A percentile compares a stretch with the other conserved stretches of the same genome.
Evolutionary conservation across 2,329 filamentous ascomycete genomes (phyloP).

Genomic region (Trichoderma pleuroti): DNA sequence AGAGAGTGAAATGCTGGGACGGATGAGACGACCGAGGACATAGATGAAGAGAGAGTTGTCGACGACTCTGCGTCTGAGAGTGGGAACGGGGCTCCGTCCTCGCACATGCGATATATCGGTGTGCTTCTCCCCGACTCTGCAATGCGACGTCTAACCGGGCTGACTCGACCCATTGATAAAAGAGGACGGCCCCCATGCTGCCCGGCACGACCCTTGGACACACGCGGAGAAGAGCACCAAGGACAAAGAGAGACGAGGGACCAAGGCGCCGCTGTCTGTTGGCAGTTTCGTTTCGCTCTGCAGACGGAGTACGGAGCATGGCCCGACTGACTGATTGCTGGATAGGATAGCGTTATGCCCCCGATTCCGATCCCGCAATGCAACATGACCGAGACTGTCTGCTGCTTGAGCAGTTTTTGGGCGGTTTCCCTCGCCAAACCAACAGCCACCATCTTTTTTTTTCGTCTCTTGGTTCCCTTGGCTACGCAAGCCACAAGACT

Average conservation of each 20-base stretch:
- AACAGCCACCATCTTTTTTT: background rate
- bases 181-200: background rate
- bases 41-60: background rate
- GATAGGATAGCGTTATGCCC: background rate
- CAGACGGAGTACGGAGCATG: background rate
- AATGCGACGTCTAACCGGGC: background rate
- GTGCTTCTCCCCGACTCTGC: background rate
- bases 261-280: background rate
- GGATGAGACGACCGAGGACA: background rate
- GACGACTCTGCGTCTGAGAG: background rate
- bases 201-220: background rate
- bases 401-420: background rate
- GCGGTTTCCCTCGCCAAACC: background rate
- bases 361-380: background rate
- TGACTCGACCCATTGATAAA: conserved; percentile 5
- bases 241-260: background rate
- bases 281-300: background rate
- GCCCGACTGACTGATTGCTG: background rate
- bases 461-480: background rate
- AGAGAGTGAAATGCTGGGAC: background rate
- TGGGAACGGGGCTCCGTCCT: background rate
- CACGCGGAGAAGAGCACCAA: background rate
- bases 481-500: conserved; percentile 10
- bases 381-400: no score
- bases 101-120: background rate